Percentiles rank a stretch among this genome's conserved stretches.
phyloP scores from a whole-genome alignment of 1,284 basidiomycete species.

The Ceraceosorus bombacis region DNA sequence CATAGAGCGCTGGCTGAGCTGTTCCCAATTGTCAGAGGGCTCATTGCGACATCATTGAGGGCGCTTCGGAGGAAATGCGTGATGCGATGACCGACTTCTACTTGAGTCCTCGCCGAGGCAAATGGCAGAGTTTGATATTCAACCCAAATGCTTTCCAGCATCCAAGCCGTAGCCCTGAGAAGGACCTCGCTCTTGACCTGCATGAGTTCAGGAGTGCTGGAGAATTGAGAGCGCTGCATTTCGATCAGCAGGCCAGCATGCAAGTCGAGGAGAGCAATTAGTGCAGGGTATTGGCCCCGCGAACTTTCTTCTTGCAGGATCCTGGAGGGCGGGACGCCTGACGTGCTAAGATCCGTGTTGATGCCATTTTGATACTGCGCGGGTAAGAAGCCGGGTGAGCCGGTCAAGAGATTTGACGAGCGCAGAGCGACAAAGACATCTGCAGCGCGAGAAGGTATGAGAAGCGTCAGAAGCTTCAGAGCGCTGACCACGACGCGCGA shows the following conservation, averaged over 20 bases:
- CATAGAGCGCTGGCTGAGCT: too few relatives aligned
- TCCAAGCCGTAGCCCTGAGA: conserved; percentile 64
- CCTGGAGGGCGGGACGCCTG: conserved; percentile 49
- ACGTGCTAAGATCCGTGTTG: not conserved
- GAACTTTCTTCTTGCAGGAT: conserved; percentile 65
- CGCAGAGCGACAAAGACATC: conserved; percentile 78
- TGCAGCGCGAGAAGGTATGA: conserved; percentile 66
- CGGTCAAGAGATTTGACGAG: conserved; percentile 67
- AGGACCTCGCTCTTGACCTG: conserved; percentile 74
- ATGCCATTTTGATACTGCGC: not conserved
- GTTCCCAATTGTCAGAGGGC: too few relatives aligned
- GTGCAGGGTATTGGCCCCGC: conserved; percentile 70
- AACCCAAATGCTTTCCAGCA: conserved; percentile 76
- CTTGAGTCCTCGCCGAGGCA: conserved; percentile 7
- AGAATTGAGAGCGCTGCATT: conserved; percentile 58
- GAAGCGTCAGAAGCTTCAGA: conserved; percentile 67
- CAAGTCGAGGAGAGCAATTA: conserved; percentile 66
- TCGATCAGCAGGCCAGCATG: conserved; percentile 69
- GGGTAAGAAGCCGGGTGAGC: conserved; percentile 47
- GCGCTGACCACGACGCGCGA: conserved; percentile 68
- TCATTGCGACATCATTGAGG: too few relatives aligned
- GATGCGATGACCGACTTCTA: conserved; percentile 17
- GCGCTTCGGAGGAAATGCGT: too few relatives aligned
- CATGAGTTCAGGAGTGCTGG: conserved; percentile 55
- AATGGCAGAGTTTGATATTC: conserved; percentile 69